Evolutionary conservation across 768 basidiomycete species (phyloP), one percentile per base, ranked within the genome.

Genomic region (Xerocomus brunneocitrinus): DNA sequence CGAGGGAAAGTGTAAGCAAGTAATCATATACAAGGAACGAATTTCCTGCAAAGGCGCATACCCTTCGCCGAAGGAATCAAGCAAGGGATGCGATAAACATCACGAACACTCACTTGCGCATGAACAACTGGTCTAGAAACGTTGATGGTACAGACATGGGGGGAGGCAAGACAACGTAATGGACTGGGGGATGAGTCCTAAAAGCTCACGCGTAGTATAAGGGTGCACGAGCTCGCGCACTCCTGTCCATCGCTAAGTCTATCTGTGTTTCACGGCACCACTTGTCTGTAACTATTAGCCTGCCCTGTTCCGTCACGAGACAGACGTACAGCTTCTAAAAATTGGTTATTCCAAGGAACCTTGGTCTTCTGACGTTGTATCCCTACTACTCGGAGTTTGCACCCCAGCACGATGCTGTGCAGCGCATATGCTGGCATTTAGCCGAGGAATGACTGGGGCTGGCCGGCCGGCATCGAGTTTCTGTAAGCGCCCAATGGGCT

Each of bases 11-110:
- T 10, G 68, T 70, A 0, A 68, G 43, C 40, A 68, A 8, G 47
- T 64, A 60, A 39, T 68, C 67, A 22, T 67, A 67, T 6, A 62
- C 34, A 8, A 68, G 64, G 1, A 68, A 32, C n/a, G 64, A 44
- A 34, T 46, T 42, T n/a, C 66, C 68, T 44, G 60, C 45, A 42
- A 65, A 41, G 19, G 57, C 49, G 30, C 39, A 41, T 5, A 24
- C 0, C 40, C 65, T 66, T 28, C 2, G 8, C 13, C 19, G 27
- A 14, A 35, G 58, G 22, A 41, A 16, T 16, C 28, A 12, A n/a
- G n/a, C 4, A 28, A 19, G 32, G 5, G 19, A 54, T 7, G 2
- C 22, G 34, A 16, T 19, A 14, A 47, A 25, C 25, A 8, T 2
- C 35, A 36, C 7, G 32, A 35, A n/a, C 10, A 32, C 50, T 44